Base-by-base conservation (phyloP, 495 filamentous ascomycete genomes). In the Xylaria cubensis region DNA sequence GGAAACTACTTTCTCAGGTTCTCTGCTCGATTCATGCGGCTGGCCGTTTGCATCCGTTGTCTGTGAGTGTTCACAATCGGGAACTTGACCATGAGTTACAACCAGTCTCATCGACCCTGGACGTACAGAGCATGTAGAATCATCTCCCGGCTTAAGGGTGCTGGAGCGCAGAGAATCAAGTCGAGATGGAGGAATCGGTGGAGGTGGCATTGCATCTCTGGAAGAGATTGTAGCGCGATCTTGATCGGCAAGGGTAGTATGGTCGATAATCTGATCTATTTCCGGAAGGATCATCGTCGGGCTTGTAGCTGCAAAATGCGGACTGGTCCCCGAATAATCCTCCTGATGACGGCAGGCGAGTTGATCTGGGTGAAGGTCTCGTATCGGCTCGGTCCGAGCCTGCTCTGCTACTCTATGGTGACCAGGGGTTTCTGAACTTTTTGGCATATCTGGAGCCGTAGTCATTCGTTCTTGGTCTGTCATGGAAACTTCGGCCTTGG, bases 201-300 rank as follows among this genome's bases (percentile, higher is more conserved):
- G 77, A 29, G 77, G 77, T n/a, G 77, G 77, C 77, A 79, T 79
- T 55, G 59, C 72, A 64, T 77, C 72, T 68, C 59, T 72, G n/a
- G 77, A 77, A 56, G 68, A 36, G 36, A 67, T 29, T 29, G 74
- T 74, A 32, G 42, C 66, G 56, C 62, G 62, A 12, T 72, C 29
- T 53, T 46, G n/a, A 39, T 26, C 12, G 4, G 26, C 3, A 15
- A 41, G 9, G 6, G 51, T 5, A 8, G 17, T 13, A 46, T 61
- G 8, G 7, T 50, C 24, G 48, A 24, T 4, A 9, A 59, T 42
- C 8, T 36, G 41, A 56, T 67, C 15, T 50, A 29, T 4, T 26
- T 19, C 63, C 17, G 24, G 36, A 48, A 41, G 42, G 24, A 59
- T 26, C 15, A 9, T 34, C 15, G 42, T 17, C 10, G 48, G 32